These are phyloP conservation scores for Xylariaceae sp. DNA, from an alignment of 2,329 filamentous ascomycete species.

Conservation along the genomic window DNA sequence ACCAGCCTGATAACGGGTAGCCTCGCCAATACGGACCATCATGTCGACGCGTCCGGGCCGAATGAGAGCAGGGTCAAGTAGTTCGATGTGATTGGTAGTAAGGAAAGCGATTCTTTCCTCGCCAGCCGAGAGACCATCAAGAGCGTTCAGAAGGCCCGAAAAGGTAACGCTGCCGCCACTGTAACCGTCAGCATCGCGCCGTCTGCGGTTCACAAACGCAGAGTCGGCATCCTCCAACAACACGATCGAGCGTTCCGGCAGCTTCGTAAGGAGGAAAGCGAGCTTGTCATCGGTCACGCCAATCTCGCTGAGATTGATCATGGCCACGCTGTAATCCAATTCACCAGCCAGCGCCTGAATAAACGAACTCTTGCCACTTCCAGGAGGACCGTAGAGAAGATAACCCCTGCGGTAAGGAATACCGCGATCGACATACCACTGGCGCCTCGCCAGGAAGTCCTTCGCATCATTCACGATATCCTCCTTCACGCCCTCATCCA, in stretches of 20 bases:
- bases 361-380: conserved; percentile 91
- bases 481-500: conserved; percentile 85
- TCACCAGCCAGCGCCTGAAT: conserved; percentile 94
- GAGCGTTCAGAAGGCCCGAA: conserved; percentile 77
- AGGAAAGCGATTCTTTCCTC: conserved; percentile 92
- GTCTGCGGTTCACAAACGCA: conserved; percentile 76
- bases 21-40: conserved; percentile 84
- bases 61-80: conserved; percentile 82
- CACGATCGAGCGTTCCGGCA: conserved; percentile 76
- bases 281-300: conserved; percentile 87
- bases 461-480: conserved; percentile 72
- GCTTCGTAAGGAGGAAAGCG: conserved; percentile 77
- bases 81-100: conserved; percentile 90
- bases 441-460: conserved; percentile 71
- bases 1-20: conserved; percentile 75
- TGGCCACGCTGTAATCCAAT: conserved; percentile 85
- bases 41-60: conserved; percentile 90
- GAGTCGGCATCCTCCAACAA: conserved; percentile 88
- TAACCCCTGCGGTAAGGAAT: conserved; percentile 91
- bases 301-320: conserved; percentile 84
- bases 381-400: conserved; percentile 80
- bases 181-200: conserved; percentile 76
- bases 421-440: conserved; percentile 91
- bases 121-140: conserved; percentile 89
- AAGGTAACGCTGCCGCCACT: conserved; percentile 87